Percentiles rank a stretch among this genome's conserved stretches.
These are phyloP conservation scores for Colletotrichum sp. DNA, from an alignment of 2,329 filamentous ascomycete genomes.

Conservation along the genomic window DNA sequence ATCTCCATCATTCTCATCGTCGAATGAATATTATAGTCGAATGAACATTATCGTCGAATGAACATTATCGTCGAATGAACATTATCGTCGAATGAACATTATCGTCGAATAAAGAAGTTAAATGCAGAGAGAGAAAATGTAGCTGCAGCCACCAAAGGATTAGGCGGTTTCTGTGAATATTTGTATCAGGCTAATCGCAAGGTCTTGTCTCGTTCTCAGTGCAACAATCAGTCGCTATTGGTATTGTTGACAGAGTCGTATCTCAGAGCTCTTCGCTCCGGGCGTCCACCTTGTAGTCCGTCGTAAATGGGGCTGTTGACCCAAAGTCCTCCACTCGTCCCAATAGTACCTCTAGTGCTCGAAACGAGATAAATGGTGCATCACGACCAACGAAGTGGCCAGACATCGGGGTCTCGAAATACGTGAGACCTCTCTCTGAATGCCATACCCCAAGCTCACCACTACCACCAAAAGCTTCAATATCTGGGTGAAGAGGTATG, in stretches of 20 bases:
- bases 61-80: background rate
- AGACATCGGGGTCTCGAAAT: slow-evolving; percentile 64
- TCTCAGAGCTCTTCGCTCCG: background rate
- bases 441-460: slow-evolving; percentile 74
- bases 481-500: slow-evolving; percentile 59
- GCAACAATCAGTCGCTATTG: background rate
- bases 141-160: background rate
- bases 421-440: slow-evolving; percentile 78
- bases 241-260: background rate
- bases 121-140: background rate
- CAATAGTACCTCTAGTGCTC: slow-evolving; percentile 77
- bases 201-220: background rate
- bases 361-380: slow-evolving; percentile 68
- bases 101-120: background rate
- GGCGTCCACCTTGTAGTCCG: background rate
- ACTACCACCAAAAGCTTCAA: slow-evolving; percentile 50
- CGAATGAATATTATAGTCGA: no score
- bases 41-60: background rate
- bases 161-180: background rate
- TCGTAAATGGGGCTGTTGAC: background rate
- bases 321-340: slow-evolving; percentile 62
- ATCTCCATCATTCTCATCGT: background rate
- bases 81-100: background rate
- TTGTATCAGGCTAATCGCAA: background rate
- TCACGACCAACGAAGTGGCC: slow-evolving; percentile 77